These are phyloP conservation scores for Echeveria elegans DNA, from an alignment of 164 flowering plant species.

Conservation along the genomic window DNA sequence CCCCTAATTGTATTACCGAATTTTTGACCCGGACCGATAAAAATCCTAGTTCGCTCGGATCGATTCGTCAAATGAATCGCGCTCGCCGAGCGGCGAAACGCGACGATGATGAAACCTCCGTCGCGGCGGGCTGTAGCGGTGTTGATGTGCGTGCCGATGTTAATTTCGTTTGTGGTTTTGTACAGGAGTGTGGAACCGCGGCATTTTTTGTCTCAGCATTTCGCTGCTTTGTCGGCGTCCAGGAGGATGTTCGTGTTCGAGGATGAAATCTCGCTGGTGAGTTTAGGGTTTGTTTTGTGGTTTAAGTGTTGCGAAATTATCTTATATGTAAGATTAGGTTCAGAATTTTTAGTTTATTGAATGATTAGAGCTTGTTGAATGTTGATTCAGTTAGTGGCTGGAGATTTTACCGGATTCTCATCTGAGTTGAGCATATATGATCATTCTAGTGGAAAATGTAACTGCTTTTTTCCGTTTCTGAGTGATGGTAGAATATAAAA, in stretches of 20 bases:
- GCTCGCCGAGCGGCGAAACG: background rate
- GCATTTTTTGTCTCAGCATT: conserved; percentile 4
- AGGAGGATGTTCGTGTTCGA: background rate
- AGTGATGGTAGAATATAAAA: too few relatives aligned
- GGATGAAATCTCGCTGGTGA: background rate
- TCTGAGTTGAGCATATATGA: too few relatives aligned
- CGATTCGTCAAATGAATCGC: background rate
- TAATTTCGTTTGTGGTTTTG: background rate
- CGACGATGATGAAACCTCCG: background rate
- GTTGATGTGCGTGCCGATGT: background rate
- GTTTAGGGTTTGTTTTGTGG: background rate
- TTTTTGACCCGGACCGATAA: too few relatives aligned
- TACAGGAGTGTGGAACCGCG: background rate
- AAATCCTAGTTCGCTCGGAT: conserved; percentile 1
- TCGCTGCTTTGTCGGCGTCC: conserved; percentile 5
- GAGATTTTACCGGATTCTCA: too few relatives aligned
- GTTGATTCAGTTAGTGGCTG: too few relatives aligned
- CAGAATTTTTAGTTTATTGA: background rate
- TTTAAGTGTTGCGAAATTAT: background rate
- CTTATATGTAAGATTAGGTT: background rate
- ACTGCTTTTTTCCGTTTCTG: too few relatives aligned
- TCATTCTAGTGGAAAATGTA: too few relatives aligned
- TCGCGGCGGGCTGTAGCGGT: background rate
- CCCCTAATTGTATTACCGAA: too few relatives aligned
- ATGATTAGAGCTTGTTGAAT: too few relatives aligned